These are phyloP conservation scores for Daldinia decipiens DNA, from an alignment of 495 filamentous ascomycete species.

Conservation along the genomic window DNA sequence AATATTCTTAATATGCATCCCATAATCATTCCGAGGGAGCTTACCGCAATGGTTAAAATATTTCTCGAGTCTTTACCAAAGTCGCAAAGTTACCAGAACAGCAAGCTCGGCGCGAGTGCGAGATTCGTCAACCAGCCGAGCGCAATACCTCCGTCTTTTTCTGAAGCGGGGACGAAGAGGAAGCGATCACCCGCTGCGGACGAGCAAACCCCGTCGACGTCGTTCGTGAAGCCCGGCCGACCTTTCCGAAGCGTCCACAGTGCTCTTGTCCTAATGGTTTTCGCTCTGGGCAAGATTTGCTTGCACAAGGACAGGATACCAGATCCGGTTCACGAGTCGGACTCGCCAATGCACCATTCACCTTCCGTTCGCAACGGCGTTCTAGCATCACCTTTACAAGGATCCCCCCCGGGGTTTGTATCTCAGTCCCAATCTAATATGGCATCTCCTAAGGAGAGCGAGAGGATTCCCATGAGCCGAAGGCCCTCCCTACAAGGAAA, in stretches of 20 bases:
- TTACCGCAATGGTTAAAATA: conserved; percentile 60
- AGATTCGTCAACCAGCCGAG: conserved; percentile 45
- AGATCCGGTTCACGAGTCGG: conserved; percentile 65
- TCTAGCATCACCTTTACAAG: conserved; percentile 59
- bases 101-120: conserved; percentile 32
- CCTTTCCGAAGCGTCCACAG: conserved; percentile 71
- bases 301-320: conserved; percentile 69
- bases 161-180: conserved; percentile 64
- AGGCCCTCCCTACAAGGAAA: conserved; percentile 57
- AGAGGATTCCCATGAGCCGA: conserved; percentile 54
- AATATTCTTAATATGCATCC: conserved; percentile 92
- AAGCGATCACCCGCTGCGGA: conserved; percentile 63
- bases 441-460: conserved; percentile 62
- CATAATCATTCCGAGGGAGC: conserved; percentile 68
- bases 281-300: conserved; percentile 89
- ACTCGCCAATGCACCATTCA: conserved; percentile 53
- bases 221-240: conserved; percentile 53
- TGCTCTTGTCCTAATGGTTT: conserved; percentile 80
- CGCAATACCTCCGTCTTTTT: conserved; percentile 43
- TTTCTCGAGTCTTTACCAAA: conserved; percentile 58
- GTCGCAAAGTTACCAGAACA: conserved; percentile 36
- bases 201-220: conserved; percentile 46
- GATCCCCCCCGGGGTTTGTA: conserved; percentile 57
- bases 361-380: conserved; percentile 60
- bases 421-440: conserved; percentile 54